Evolutionary conservation across 495 filamentous ascomycete species (phyloP).

Genomic region (Penicillium ochrochloron): DNA sequence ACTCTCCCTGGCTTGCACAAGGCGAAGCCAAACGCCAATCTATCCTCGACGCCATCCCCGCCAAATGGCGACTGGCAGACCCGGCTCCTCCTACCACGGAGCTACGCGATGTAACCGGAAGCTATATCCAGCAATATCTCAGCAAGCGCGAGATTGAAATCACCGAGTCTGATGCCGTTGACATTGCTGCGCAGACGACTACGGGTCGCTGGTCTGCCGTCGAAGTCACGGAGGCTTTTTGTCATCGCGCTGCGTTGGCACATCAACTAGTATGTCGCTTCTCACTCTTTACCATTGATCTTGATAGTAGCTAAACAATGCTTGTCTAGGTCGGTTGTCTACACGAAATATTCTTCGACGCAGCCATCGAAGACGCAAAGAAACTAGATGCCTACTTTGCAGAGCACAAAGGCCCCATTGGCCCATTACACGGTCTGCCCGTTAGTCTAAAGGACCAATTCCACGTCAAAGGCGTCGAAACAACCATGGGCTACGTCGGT

Average conservation of each 20-base stretch:
- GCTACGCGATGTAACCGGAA: conserved; percentile 64
- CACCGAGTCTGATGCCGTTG: conserved; percentile 57
- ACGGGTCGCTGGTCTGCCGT: conserved; percentile 50
- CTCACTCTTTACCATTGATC: background rate
- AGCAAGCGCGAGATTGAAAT: conserved; percentile 59
- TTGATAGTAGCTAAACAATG: background rate
- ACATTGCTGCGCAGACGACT: conserved; percentile 52
- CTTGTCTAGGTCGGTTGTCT: conserved; percentile 57
- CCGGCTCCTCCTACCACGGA: conserved; percentile 54
- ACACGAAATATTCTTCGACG: conserved; percentile 66
- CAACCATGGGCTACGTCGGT: conserved; percentile 65
- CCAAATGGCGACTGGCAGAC: conserved; percentile 57
- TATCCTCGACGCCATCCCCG: conserved; percentile 58
- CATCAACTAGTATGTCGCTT: conserved; percentile 54
- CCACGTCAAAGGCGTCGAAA: conserved; percentile 67
- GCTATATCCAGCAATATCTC: conserved; percentile 62
- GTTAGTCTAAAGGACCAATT: conserved; percentile 74
- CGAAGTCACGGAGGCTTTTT: conserved; percentile 60
- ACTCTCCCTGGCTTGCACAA: conserved; percentile 45
- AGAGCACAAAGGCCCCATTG: conserved; percentile 51
- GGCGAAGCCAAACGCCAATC: conserved; percentile 58
- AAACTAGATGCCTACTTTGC: conserved; percentile 61
- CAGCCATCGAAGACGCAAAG: conserved; percentile 62
- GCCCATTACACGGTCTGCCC: conserved; percentile 68
- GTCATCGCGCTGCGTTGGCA: conserved; percentile 59